A percentile compares a stretch with the other conserved stretches of the same genome.
Conservation (phyloP, 495 filamentous ascomycete genomes). For the Neurospora sp. region DNA sequence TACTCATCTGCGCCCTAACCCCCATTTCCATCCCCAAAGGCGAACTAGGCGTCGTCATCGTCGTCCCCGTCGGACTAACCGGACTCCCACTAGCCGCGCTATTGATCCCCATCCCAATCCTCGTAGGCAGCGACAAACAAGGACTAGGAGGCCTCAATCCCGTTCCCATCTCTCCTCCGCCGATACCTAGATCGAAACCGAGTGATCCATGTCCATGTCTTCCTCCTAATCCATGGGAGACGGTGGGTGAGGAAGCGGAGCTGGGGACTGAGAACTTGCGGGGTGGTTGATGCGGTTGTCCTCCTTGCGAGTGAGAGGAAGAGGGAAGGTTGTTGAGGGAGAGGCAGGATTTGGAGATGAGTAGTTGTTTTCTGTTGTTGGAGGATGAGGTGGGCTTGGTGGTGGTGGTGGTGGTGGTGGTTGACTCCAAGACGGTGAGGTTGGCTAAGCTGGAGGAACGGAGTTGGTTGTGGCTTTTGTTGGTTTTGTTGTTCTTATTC, state of each 20-base stretch:
- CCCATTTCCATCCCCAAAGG: neutral
- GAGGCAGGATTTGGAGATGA: neutral
- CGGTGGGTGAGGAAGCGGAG: neutral
- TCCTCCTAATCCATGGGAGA: neutral
- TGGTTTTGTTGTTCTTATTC: neutral
- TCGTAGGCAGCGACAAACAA: neutral
- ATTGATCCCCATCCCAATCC: neutral
- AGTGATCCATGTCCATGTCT: neutral
- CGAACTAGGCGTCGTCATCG: neutral
- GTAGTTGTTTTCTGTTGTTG: neutral
- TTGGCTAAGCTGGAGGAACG: neutral
- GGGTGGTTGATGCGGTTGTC: neutral
- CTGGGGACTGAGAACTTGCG: neutral
- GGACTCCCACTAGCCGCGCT: neutral
- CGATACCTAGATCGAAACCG: neutral
- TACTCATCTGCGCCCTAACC: neutral
- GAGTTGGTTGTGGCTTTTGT: neutral
- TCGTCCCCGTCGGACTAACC: neutral
- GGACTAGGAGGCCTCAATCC: neutral
- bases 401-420: neutral
- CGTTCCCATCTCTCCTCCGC: neutral
- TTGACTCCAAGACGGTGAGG: neutral
- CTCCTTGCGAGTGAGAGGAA: neutral
- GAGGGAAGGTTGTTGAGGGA: neutral
- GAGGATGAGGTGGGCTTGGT: neutral